Conservation (phyloP, 371 early-diverging fungal genomes). For the Rhizopus stolonifer region DNA sequence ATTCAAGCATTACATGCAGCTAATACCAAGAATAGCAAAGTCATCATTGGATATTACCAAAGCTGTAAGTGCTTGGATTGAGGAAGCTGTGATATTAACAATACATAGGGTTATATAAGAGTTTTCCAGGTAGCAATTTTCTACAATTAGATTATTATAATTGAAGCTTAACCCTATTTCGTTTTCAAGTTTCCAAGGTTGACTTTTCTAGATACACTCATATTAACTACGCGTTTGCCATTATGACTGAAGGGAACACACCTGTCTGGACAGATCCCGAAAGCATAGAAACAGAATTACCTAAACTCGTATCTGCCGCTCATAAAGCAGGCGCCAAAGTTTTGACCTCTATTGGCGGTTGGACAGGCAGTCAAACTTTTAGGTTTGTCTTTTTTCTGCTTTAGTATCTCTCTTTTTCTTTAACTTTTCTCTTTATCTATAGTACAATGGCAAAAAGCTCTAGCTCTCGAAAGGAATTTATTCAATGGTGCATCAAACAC, state of each 20-base stretch:
- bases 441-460: conserved; percentile 40
- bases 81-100: not conserved
- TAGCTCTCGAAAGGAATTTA: conserved; percentile 38
- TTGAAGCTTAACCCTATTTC: no score
- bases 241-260: conserved; percentile 25
- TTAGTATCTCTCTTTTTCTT: not conserved
- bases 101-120: not conserved
- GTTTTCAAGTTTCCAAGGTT: conserved; percentile 42
- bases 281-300: conserved; percentile 22
- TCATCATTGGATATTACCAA: conserved; percentile 39
- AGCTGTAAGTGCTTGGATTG: conserved; percentile 28
- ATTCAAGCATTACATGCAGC: not conserved
- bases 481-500: conserved; percentile 38
- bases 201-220: conserved; percentile 51
- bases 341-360: conserved; percentile 66
- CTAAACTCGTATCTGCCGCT: conserved; percentile 45
- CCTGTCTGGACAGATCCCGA: conserved; percentile 37
- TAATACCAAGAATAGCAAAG: not conserved
- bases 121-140: conserved; percentile 30
- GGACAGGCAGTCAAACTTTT: conserved; percentile 69
- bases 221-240: conserved; percentile 58
- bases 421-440: not conserved
- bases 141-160: no score
- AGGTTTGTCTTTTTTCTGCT: conserved; percentile 24
- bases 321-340: conserved; percentile 52